Evolutionary conservation across 2,329 filamentous ascomycete species (phyloP).

Genomic region (Neopestalotiopsis sp.): DNA sequence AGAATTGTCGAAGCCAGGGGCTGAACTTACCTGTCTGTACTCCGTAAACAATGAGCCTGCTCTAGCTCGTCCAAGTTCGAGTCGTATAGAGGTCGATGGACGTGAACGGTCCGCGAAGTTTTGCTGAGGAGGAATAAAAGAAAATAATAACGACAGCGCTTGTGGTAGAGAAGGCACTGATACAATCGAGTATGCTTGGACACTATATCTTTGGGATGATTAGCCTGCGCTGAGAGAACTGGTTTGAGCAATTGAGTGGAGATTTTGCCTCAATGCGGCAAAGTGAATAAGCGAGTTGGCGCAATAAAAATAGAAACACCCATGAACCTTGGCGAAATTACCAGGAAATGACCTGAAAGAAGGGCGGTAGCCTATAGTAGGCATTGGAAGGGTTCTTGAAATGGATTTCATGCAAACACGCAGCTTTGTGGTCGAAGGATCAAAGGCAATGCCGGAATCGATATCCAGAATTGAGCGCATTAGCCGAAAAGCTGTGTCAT

Average conservation of each 20-base stretch:
- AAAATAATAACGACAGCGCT: not conserved
- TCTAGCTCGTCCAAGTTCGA: no score
- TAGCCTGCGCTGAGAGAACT: not conserved
- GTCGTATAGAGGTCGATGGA: no score
- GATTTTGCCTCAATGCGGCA: constrained; percentile 16
- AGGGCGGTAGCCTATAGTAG: not conserved
- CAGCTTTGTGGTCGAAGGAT: not conserved
- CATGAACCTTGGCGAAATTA: constrained; percentile 7
- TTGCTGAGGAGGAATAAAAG: not conserved
- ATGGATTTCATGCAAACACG: constrained; percentile 16
- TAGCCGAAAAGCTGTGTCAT: not conserved
- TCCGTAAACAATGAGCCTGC: no score
- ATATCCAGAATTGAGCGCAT: constrained; percentile 2
- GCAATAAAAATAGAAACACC: constrained; percentile 17
- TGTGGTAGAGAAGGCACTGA: not conserved
- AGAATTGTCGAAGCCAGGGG: not conserved
- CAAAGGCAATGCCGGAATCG: constrained; percentile 8
- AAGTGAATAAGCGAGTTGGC: constrained; percentile 7
- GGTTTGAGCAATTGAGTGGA: not conserved
- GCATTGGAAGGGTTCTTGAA: not conserved
- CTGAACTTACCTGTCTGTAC: not conserved
- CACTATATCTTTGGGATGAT: not conserved
- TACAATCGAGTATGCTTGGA: not conserved
- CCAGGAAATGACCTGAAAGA: constrained; percentile 15
- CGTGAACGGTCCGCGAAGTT: no score